Evolutionary conservation across 2,329 filamentous ascomycete species (phyloP).

Genomic region (Trichoderma oligosporum): DNA sequence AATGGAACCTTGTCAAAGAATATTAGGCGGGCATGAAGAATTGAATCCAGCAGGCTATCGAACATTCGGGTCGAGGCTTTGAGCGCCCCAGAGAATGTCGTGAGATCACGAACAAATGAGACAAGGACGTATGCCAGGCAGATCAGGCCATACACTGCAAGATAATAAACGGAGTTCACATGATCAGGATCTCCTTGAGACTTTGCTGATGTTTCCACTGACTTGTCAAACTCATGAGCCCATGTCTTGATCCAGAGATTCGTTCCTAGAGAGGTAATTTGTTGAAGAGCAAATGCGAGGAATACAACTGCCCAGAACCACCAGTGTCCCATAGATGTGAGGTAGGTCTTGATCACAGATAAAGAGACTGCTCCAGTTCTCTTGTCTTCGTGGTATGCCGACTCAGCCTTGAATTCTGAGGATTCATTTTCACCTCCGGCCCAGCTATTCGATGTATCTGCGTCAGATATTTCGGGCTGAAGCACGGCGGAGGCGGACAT

Average conservation of each 20-base stretch:
- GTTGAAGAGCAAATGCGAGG: not conserved
- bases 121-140: not conserved
- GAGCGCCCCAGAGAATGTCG: slow-evolving; percentile 20
- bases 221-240: not conserved
- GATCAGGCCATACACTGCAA: not conserved
- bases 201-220: not conserved
- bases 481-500: too few species aligned
- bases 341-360: not conserved
- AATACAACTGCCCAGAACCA: not conserved
- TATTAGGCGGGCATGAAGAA: slow-evolving; percentile 37
- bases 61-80: not conserved
- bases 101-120: slow-evolving; percentile 11
- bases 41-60: not conserved
- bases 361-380: not conserved
- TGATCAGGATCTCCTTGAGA: not conserved
- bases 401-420: not conserved
- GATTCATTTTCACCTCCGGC: not conserved
- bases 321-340: not conserved
- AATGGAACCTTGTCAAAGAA: slow-evolving; percentile 91
- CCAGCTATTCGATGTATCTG: not conserved
- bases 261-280: not conserved
- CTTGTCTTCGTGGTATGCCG: not conserved
- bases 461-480: not conserved
- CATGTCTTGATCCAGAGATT: not conserved
- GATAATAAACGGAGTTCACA: not conserved